Base-by-base conservation (phyloP, 257 asterid species). In the Mentha longifolia region DNA sequence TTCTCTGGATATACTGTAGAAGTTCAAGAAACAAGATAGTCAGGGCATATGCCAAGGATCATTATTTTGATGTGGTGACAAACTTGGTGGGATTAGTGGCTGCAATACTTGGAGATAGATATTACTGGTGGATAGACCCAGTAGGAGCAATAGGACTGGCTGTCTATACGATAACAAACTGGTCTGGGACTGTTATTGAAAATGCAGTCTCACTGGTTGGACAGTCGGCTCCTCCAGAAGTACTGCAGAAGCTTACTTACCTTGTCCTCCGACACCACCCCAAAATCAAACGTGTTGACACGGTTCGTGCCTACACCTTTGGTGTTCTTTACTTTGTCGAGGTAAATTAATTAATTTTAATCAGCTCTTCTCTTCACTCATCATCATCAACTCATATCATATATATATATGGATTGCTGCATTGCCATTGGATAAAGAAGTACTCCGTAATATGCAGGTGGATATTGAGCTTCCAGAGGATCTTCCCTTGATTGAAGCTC, bases 391-490 rank as follows among this genome's bases (percentile, higher is more conserved):
- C n/a, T n/a, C n/a, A n/a, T n/a, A n/a, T n/a, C n/a, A n/a, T n/a
- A n/a, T n/a, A n/a, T n/a, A n/a, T n/a, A n/a, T n/a, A n/a, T n/a
- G n/a, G n/a, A n/a, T n/a, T n/a, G n/a, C n/a, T n/a, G n/a, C n/a
- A n/a, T n/a, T n/a, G n/a, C n/a, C n/a, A n/a, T n/a, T n/a, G n/a
- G n/a, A n/a, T n/a, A n/a, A n/a, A n/a, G n/a, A n/a, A n/a, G n/a
- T n/a, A n/a, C n/a, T n/a, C n/a, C n/a, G n/a, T n/a, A n/a, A n/a
- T n/a, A n/a, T n/a, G n/a, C 74, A 89, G 96, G 96, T 89, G 30
- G 96, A 89, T 74, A 89, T 89, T 43, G 96, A 89, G 85, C 90
- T 89, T 4, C 96, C 94, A 0, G 96, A 85, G 70, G 94, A 87
- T 39, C 68, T 89, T 77, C 86, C 90, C 37, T 61, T 89, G 79